These are phyloP conservation scores for Syzygium jambos DNA, from an alignment of 345 rosid genomes.

Conservation along the genomic window DNA sequence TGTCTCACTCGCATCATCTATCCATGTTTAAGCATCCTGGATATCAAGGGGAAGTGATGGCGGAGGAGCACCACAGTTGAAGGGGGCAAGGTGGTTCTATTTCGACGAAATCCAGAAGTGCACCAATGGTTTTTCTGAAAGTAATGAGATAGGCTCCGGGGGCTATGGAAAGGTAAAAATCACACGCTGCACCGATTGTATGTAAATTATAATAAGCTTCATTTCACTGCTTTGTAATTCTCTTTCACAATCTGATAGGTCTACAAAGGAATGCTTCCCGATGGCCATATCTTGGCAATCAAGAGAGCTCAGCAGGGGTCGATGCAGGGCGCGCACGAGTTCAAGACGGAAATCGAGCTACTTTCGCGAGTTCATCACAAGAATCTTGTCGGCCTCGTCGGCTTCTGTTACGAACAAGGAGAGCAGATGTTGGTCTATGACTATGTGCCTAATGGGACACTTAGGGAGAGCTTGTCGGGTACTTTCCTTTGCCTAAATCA, in stretches of 20 bases:
- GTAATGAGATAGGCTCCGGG: slow-evolving; percentile 82
- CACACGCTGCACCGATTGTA: neutral
- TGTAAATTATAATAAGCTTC: neutral
- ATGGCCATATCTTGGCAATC: slow-evolving; percentile 75
- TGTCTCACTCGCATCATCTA: neutral
- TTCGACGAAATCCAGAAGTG: slow-evolving; percentile 79
- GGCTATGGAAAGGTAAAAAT: slow-evolving; percentile 78
- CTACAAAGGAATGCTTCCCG: slow-evolving; percentile 68
- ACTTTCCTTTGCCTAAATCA: neutral
- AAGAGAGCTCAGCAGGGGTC: slow-evolving; percentile 94
- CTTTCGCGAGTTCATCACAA: slow-evolving; percentile 96
- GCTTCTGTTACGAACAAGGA: slow-evolving; percentile 88
- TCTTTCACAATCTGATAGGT: slow-evolving; percentile 34
- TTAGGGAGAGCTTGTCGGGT: slow-evolving; percentile 77
- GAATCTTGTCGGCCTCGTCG: slow-evolving; percentile 83
- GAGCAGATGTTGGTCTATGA: slow-evolving; percentile 95
- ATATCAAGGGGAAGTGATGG: slow-evolving; percentile 65
- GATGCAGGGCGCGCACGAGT: slow-evolving; percentile 86
- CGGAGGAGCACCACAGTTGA: slow-evolving; percentile 80
- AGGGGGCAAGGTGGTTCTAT: slow-evolving; percentile 96
- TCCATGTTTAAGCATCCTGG: slow-evolving; percentile 69
- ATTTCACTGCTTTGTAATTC: neutral
- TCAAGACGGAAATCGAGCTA: slow-evolving; percentile 94
- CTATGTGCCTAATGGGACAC: slow-evolving; percentile 80
- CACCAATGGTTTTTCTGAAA: slow-evolving; percentile 57